phyloP scores from a whole-genome alignment of 2,329 filamentous ascomycete species.

The Fusarium begoniae region DNA sequence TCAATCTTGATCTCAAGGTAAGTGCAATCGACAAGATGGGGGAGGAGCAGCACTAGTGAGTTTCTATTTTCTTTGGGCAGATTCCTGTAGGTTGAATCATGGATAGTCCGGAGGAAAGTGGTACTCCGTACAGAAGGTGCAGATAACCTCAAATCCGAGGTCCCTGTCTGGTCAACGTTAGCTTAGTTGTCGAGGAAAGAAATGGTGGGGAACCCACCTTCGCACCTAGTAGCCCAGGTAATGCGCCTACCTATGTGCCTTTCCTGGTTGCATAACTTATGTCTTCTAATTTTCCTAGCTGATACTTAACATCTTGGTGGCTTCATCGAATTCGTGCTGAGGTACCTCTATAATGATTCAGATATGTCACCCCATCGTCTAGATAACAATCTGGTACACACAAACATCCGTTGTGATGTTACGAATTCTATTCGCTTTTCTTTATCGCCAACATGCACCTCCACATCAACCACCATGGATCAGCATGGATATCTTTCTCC shows the following conservation, averaged over 20 bases:
- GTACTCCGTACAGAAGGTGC: constrained; percentile 5
- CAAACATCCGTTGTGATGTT: not conserved
- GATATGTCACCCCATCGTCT: constrained; percentile 8
- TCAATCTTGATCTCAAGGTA: not conserved
- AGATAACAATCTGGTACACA: not conserved
- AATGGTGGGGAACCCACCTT: constrained; percentile 5
- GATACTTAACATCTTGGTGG: constrained; percentile 11
- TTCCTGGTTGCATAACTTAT: not conserved
- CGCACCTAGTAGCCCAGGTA: not conserved
- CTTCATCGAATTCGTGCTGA: not conserved
- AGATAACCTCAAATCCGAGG: constrained; percentile 28
- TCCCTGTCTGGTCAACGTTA: constrained; percentile 14
- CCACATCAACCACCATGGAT: constrained; percentile 8
- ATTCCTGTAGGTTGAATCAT: not conserved
- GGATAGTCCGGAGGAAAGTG: constrained; percentile 3
- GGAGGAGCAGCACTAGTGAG: not conserved
- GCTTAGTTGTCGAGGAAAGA: constrained; percentile 24
- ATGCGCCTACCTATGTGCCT: not conserved
- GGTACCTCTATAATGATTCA: not conserved
- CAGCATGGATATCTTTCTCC: constrained; percentile 19
- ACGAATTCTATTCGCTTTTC: not conserved
- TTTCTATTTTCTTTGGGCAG: not conserved
- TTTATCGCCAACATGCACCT: constrained; percentile 7
- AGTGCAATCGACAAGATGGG: not conserved
- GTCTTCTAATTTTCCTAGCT: constrained; percentile 4